Percentiles rank a stretch among this genome's conserved stretches.
These are phyloP conservation scores for Fusarium decemcellulare DNA, from an alignment of 2,329 filamentous ascomycete genomes.

Conservation along the genomic window DNA sequence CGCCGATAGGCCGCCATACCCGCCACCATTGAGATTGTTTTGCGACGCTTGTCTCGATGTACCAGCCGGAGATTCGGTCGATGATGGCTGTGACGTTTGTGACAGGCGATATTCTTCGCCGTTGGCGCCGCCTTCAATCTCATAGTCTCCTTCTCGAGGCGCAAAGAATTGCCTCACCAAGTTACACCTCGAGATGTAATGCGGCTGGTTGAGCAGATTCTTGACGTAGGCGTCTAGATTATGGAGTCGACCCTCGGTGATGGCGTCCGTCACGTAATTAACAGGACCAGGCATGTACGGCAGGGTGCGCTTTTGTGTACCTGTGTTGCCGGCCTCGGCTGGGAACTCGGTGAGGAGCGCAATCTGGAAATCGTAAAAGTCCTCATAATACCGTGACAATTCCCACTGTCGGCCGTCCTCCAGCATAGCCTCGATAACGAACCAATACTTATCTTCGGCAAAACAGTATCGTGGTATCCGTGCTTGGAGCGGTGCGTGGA, in stretches of 20 bases:
- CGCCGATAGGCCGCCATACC: conserved; percentile 68
- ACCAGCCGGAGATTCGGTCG: conserved; percentile 71
- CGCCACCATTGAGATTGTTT: conserved; percentile 72
- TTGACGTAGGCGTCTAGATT: conserved; percentile 97
- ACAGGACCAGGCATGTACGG: conserved; percentile 99
- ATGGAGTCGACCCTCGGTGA: conserved; percentile 92
- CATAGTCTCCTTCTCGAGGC: conserved; percentile 91
- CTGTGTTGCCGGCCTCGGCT: conserved; percentile 90
- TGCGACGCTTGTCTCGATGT: conserved; percentile 76
- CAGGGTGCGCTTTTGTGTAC: conserved; percentile 82
- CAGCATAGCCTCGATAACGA: conserved; percentile 91
- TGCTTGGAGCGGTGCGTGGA: conserved; percentile 84
- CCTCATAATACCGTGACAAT: conserved; percentile 94
- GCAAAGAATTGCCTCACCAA: conserved; percentile 93
- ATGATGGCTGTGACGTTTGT: conserved; percentile 76
- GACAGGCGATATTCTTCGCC: conserved; percentile 86
- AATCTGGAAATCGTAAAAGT: conserved; percentile 99
- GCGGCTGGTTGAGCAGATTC: conserved; percentile 85
- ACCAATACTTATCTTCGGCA: conserved; percentile 99
- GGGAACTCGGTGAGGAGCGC: conserved; percentile 93
- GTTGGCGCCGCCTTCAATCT: conserved; percentile 83
- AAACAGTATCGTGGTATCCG: conserved; percentile 95
- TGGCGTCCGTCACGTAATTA: conserved; percentile 97
- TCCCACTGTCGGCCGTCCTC: conserved; percentile 96
- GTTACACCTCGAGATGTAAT: conserved; percentile 86